Evolutionary conservation across 1,284 basidiomycete genomes (phyloP).

Genomic region (Ustilago vetiveriae): DNA sequence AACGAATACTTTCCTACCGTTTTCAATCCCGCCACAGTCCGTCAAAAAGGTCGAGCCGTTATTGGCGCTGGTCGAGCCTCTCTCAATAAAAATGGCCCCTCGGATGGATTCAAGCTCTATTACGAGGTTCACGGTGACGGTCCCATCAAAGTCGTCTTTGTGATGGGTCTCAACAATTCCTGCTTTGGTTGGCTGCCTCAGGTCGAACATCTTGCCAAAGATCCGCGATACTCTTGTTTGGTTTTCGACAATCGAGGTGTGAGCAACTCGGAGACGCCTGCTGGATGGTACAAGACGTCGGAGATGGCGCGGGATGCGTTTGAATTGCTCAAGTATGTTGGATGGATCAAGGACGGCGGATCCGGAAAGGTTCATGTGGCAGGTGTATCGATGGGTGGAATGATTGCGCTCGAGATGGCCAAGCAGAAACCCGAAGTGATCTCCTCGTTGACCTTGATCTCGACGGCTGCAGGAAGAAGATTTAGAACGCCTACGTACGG

Average conservation of each 20-base stretch:
- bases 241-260: constrained; percentile 90
- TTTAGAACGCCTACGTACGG: constrained; percentile 40
- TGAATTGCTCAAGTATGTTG: constrained; percentile 74
- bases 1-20: constrained; percentile 53
- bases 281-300: constrained; percentile 70
- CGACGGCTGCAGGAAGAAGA: constrained; percentile 55
- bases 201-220: constrained; percentile 62
- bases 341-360: constrained; percentile 73
- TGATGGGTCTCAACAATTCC: constrained; percentile 68
- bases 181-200: constrained; percentile 68
- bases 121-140: constrained; percentile 66
- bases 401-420: constrained; percentile 74
- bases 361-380: constrained; percentile 78
- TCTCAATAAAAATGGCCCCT: constrained; percentile 9
- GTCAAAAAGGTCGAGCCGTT: constrained; percentile 41
- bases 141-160: constrained; percentile 49
- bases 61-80: constrained; percentile 16
- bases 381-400: constrained; percentile 83
- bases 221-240: constrained; percentile 72
- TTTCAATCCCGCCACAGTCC: constrained; percentile 58
- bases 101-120: constrained; percentile 58
- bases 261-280: constrained; percentile 78
- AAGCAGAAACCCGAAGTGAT: constrained; percentile 36
- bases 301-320: constrained; percentile 82
- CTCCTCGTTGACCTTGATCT: constrained; percentile 52